Evolutionary conservation across 2,329 filamentous ascomycete genomes (phyloP).

Genomic region (Metarhizium album): DNA sequence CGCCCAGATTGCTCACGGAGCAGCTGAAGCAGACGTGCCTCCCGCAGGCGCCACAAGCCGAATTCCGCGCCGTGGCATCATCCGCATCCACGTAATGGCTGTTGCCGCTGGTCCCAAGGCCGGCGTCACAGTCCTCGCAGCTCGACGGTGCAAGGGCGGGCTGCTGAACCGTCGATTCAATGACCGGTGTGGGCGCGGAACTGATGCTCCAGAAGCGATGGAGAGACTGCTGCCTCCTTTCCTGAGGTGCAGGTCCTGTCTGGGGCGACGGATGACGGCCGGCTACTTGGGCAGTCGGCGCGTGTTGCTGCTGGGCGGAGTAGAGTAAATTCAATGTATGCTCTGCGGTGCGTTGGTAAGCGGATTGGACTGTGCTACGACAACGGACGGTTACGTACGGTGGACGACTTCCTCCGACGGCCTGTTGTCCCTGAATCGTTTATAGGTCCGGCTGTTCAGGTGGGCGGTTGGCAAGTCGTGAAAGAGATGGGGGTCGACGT

Average conservation of each 20-base stretch:
- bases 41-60: constrained; percentile 37
- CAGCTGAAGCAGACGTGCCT: constrained; percentile 49
- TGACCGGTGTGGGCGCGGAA: constrained; percentile 11
- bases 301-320: constrained; percentile 36
- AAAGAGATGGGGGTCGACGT: constrained; percentile 18
- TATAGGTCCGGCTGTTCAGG: constrained; percentile 47
- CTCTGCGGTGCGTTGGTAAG: constrained; percentile 24
- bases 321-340: constrained; percentile 48
- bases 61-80: constrained; percentile 17
- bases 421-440: constrained; percentile 48
- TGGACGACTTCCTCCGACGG: constrained; percentile 46
- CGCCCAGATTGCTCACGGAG: constrained; percentile 46
- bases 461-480: constrained; percentile 25
- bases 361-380: not conserved
- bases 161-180: not conserved
- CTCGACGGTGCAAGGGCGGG: constrained; percentile 15
- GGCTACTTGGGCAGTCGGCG: constrained; percentile 1
- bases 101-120: constrained; percentile 12
- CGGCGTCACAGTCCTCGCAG: constrained; percentile 44
- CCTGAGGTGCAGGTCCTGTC: constrained; percentile 7
- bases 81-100: constrained; percentile 31
- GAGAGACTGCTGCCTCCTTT: constrained; percentile 37
- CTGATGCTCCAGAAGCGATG: constrained; percentile 53
- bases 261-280: not conserved
- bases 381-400: constrained; percentile 29